Conservation (phyloP, 2,329 filamentous ascomycete species). For the Monilinia laxa region DNA sequence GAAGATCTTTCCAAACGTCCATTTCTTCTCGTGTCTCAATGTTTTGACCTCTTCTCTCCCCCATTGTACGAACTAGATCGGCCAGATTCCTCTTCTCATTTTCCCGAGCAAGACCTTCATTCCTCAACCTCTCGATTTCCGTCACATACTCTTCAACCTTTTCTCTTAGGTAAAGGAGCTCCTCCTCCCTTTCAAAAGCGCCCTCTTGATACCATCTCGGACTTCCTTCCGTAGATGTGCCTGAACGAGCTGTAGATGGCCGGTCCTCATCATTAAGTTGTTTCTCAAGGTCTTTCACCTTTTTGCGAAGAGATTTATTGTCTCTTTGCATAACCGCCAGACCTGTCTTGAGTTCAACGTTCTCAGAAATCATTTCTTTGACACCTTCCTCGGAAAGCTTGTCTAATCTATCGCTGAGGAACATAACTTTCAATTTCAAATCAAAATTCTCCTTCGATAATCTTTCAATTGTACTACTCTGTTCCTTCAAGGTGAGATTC, state of each 20-base stretch:
- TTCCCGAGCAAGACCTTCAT: constrained; percentile 76
- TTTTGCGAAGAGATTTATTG: constrained; percentile 76
- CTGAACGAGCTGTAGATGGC: constrained; percentile 58
- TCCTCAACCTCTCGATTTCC: constrained; percentile 77
- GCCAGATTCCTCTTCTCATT: constrained; percentile 83
- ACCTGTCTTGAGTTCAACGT: constrained; percentile 90
- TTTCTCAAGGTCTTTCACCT: constrained; percentile 83
- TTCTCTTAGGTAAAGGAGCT: constrained; percentile 81
- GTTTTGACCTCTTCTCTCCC: constrained; percentile 50
- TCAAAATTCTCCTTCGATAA: constrained; percentile 98
- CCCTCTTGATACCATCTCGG: constrained; percentile 56
- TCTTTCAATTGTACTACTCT: constrained; percentile 94
- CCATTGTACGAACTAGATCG: constrained; percentile 70
- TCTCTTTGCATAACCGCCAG: constrained; percentile 88
- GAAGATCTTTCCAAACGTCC: constrained; percentile 92
- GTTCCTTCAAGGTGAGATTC: constrained; percentile 89
- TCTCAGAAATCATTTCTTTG: constrained; percentile 97
- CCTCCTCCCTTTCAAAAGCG: constrained; percentile 73
- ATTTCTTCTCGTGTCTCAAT: constrained; percentile 58
- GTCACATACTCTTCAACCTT: constrained; percentile 79
- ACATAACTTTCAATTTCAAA: constrained; percentile 95
- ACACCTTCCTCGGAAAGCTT: constrained; percentile 94
- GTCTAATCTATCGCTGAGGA: constrained; percentile 88
- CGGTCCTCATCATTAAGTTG: constrained; percentile 66
- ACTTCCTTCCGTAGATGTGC: constrained; percentile 56